Conservation (phyloP, 495 filamentous ascomycete species). For the Penicillium arizonense region DNA sequence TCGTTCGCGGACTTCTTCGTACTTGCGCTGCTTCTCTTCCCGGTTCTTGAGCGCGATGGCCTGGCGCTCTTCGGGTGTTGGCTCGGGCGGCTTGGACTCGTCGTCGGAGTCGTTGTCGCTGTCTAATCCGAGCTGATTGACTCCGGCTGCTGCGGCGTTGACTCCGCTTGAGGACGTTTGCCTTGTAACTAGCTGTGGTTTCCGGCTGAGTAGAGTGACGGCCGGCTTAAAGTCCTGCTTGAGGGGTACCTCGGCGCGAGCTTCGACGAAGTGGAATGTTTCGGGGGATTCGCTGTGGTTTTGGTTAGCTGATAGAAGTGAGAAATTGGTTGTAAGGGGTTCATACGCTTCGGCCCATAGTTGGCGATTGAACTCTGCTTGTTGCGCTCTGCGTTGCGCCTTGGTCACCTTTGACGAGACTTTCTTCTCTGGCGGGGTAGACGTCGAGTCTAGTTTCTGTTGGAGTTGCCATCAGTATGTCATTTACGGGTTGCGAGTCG, state of each 20-base stretch:
- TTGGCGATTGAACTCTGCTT: constrained; percentile 76
- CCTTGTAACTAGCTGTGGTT: constrained; percentile 55
- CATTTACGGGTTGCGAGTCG: neutral
- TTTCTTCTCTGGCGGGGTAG: constrained; percentile 45
- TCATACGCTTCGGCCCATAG: constrained; percentile 84
- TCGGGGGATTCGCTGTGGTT: constrained; percentile 56
- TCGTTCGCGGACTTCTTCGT: constrained; percentile 79
- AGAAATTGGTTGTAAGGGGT: neutral
- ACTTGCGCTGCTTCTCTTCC: constrained; percentile 85
- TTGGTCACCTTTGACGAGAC: constrained; percentile 59
- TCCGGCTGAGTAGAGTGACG: constrained; percentile 80
- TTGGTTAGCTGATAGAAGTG: neutral
- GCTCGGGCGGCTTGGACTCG: constrained; percentile 52
- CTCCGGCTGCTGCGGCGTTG: constrained; percentile 55
- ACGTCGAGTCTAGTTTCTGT: constrained; percentile 39
- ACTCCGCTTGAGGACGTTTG: constrained; percentile 21
- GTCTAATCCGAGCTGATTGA: constrained; percentile 52
- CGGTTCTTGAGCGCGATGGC: constrained; percentile 69
- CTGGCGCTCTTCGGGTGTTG: constrained; percentile 69
- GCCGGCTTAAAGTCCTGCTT: constrained; percentile 80
- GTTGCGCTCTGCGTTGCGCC: constrained; percentile 74
- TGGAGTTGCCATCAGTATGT: constrained; percentile 9
- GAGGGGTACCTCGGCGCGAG: constrained; percentile 64
- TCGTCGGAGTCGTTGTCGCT: constrained; percentile 68
- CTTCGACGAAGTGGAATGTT: constrained; percentile 69